Conservation (phyloP, 768 basidiomycete species). For the Lactifluus volemus region DNA sequence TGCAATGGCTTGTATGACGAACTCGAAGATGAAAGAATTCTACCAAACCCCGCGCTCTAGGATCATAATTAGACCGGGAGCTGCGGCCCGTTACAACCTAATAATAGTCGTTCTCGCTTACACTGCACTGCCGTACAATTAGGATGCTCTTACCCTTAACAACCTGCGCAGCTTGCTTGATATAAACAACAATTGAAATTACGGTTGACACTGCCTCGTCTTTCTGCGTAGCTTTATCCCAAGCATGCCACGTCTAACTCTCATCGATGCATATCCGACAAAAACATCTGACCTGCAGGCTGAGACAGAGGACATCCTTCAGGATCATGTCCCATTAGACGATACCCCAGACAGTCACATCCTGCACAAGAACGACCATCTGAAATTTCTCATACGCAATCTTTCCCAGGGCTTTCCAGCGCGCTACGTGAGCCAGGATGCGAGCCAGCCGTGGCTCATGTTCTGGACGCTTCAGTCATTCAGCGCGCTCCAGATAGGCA, state of each 20-base stretch:
- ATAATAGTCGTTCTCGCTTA: too few relatives aligned
- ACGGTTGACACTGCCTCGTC: neutral
- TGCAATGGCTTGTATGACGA: too few relatives aligned
- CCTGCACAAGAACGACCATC: constrained; percentile 57
- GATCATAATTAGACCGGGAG: too few relatives aligned
- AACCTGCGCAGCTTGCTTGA: neutral
- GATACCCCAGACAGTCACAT: constrained; percentile 25
- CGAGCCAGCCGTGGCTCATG: constrained; percentile 90
- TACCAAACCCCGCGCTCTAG: too few relatives aligned
- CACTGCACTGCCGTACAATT: too few relatives aligned
- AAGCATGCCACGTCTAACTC: constrained; percentile 26
- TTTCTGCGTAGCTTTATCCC: neutral
- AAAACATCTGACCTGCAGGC: constrained; percentile 52
- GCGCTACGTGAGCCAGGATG: constrained; percentile 78
- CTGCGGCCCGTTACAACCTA: too few relatives aligned
- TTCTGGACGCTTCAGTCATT: constrained; percentile 91
- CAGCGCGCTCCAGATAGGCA: constrained; percentile 62
- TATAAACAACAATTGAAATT: neutral
- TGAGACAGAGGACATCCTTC: constrained; percentile 59
- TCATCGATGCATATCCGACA: constrained; percentile 54
- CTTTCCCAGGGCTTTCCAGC: constrained; percentile 74
- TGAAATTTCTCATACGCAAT: constrained; percentile 66
- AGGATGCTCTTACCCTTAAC: too few relatives aligned
- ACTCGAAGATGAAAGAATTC: too few relatives aligned
- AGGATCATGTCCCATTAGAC: constrained; percentile 39